Percentiles rank a stretch among this genome's conserved stretches.
Conservation (phyloP, 2,329 filamentous ascomycete genomes). For the Coniella vitis region DNA sequence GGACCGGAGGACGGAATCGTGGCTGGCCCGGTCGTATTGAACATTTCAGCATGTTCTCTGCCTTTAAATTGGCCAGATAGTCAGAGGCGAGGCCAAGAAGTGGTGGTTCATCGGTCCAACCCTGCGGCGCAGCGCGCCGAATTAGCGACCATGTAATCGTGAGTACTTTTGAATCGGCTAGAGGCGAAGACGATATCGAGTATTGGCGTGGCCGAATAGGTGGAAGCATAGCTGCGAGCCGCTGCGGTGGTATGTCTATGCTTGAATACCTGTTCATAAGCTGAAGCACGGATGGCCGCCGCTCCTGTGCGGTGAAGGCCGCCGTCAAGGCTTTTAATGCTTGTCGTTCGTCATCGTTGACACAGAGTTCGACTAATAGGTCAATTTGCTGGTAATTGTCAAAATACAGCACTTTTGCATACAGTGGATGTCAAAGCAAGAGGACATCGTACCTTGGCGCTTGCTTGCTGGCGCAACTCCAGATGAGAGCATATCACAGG, state of each 20-base stretch:
- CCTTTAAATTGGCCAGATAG: constrained; percentile 32
- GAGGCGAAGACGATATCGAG: constrained; percentile 49
- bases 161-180: constrained; percentile 31
- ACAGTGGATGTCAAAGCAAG: background rate
- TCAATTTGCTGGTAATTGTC: background rate
- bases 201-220: constrained; percentile 54
- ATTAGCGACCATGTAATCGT: constrained; percentile 37
- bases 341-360: background rate
- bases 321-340: background rate
- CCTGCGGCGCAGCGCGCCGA: background rate
- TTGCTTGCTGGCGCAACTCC: constrained; percentile 1
- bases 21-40: background rate
- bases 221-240: constrained; percentile 49
- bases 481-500: background rate
- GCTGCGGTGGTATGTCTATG: constrained; percentile 41
- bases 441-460: background rate
- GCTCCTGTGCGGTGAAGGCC: constrained; percentile 20
- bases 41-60: background rate
- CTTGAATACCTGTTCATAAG: constrained; percentile 45
- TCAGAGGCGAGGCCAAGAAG: background rate
- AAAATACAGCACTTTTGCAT: background rate
- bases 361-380: background rate
- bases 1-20: constrained; percentile 38
- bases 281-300: constrained; percentile 45
- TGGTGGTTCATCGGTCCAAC: background rate